Evolutionary conservation across 768 basidiomycete species (phyloP).

Genomic region (Lactifluus subvellereus): DNA sequence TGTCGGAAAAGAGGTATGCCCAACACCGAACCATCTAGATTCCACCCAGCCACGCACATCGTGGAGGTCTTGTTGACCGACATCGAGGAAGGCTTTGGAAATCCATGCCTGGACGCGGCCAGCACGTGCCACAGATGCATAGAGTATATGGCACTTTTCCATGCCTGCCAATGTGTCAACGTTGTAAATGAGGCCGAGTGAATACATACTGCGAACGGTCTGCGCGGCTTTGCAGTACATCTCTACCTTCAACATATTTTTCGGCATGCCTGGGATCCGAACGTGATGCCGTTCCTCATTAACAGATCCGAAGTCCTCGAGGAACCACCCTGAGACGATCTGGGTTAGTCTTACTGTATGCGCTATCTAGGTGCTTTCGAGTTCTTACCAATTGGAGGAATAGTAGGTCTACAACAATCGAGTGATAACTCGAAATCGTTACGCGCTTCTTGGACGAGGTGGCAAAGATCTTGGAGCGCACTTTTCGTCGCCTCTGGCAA

Average conservation of each 20-base stretch:
- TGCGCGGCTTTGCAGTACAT: background rate
- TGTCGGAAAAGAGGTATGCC: background rate
- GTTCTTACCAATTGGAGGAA: constrained; percentile 3
- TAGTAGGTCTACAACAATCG: background rate
- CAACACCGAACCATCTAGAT: background rate
- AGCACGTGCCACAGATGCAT: constrained; percentile 25
- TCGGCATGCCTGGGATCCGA: background rate
- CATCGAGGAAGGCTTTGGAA: constrained; percentile 29
- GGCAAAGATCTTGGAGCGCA: background rate
- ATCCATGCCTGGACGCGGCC: constrained; percentile 27
- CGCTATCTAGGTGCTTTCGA: background rate
- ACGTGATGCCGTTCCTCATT: background rate
- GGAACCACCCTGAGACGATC: background rate
- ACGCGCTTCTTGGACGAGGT: background rate
- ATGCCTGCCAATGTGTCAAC: background rate
- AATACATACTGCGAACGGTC: background rate
- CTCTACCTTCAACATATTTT: background rate
- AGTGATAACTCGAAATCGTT: background rate
- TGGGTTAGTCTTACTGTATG: background rate
- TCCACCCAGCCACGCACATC: background rate
- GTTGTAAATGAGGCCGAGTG: background rate
- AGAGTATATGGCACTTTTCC: background rate
- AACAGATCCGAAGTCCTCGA: background rate
- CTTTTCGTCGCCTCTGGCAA: background rate
- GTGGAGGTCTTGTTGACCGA: background rate